Evolutionary conservation across 352 stramenopile species (phyloP), one percentile per base, ranked within the genome.

Genomic region (Globisporangium lucens): DNA sequence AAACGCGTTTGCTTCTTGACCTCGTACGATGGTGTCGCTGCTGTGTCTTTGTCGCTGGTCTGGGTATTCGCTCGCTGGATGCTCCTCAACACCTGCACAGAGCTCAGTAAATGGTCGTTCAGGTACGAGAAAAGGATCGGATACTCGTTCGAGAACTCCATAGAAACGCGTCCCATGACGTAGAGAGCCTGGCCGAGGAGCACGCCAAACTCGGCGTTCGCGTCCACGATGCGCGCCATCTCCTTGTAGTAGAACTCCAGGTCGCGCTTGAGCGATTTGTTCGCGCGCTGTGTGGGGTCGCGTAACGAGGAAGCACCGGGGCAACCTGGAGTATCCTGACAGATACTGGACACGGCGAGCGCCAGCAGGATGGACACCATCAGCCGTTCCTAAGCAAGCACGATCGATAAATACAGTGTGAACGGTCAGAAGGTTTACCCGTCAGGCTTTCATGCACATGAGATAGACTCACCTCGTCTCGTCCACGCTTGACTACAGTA

Each of bases 211-310:
- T 70, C 67, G 17, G 71, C 56, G 4, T 76, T 73, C 0, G 36
- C 63, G 20, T 67, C 68, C 17, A 70, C 74, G 55, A 82, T 61
- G 3, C 73, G 75, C 33, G 71, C 46, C 63, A 94, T 81, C 63
- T 95, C 87, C 41, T 90, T 92, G 67, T 77, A 87, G 59, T 90
- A 95, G 73, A 89, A 92, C 8, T 90, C 78, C 13, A 89, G 63
- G 33, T 93, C 84, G 13, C 85, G 79, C 49, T 89, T 84, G 61
- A 92, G 69, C 41, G 78, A 76, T 60, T 79, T 74, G 51, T 88
- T 72, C 4, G 43, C 41, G 43, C 66, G 43, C n/a, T 73, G 30
- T 35, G 41, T 2, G 5, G 43, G 41, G 20, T 52, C 27, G 30
- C 61, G 61, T 10, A 66, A 29, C 5, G 57, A 24, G 13, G 35